Evolutionary conservation across 2,329 filamentous ascomycete genomes (phyloP).

Genomic region (Cladosporium phlei): DNA sequence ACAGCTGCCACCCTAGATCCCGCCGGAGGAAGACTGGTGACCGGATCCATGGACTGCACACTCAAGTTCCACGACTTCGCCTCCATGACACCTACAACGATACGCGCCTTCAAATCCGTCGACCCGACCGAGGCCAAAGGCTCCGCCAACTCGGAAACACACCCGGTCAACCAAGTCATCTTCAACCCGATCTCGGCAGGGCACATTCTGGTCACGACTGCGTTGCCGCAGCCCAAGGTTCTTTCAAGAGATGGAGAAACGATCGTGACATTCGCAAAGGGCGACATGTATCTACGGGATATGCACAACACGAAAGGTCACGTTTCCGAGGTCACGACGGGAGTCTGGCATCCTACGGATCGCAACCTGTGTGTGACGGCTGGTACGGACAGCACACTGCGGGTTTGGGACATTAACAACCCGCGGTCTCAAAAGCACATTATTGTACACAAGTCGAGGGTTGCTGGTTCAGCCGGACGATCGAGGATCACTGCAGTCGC

Average conservation of each 20-base stretch:
- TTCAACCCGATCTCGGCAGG: constrained; percentile 80
- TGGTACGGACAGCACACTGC: constrained; percentile 87
- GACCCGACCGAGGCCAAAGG: constrained; percentile 79
- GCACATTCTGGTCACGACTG: constrained; percentile 79
- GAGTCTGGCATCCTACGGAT: constrained; percentile 85
- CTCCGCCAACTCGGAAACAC: constrained; percentile 69
- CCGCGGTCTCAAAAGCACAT: constrained; percentile 87
- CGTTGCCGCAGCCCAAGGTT: constrained; percentile 84
- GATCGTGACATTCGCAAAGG: constrained; percentile 85
- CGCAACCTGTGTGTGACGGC: constrained; percentile 82
- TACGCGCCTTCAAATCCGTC: constrained; percentile 87
- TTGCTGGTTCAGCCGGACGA: constrained; percentile 80
- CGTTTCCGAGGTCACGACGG: constrained; percentile 83
- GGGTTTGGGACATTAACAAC: constrained; percentile 96
- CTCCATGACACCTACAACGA: constrained; percentile 89
- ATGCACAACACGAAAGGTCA: constrained; percentile 98
- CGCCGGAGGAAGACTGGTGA: constrained; percentile 76
- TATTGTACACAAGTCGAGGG: constrained; percentile 90
- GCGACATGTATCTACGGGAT: constrained; percentile 95
- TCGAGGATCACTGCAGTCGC: constrained; percentile 90
- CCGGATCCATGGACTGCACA: constrained; percentile 86
- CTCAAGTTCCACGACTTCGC: constrained; percentile 93
- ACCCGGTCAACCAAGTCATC: constrained; percentile 78
- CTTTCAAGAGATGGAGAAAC: constrained; percentile 84
- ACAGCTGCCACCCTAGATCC: constrained; percentile 81